A percentile compares a stretch with the other conserved stretches of the same genome.
Evolutionary conservation across 352 stramenopile species (phyloP).

Genomic region (Phytophthora parvispora): DNA sequence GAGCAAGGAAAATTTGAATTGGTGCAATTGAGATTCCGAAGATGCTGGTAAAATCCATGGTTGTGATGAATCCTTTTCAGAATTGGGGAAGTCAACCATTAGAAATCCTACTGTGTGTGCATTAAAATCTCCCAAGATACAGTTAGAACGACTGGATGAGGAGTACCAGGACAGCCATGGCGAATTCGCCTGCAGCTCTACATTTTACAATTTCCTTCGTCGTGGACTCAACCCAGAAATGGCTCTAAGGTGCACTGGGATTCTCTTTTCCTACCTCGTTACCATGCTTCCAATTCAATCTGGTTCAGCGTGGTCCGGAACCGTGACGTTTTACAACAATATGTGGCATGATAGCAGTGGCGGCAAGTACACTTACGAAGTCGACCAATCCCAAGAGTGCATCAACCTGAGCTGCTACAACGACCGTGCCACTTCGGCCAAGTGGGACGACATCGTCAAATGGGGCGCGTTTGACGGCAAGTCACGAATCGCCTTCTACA

Average conservation of each 20-base stretch:
- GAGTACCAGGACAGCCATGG: not conserved
- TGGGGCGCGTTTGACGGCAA: constrained; percentile 17
- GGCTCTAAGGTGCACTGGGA: not conserved
- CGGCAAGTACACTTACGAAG: constrained; percentile 26
- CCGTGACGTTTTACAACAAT: constrained; percentile 32
- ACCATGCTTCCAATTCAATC: not conserved
- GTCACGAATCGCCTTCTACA: constrained; percentile 41
- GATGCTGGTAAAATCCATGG: no score
- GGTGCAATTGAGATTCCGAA: no score
- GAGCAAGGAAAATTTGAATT: no score
- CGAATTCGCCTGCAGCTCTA: not conserved
- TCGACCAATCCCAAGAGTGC: constrained; percentile 28
- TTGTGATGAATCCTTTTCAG: no score
- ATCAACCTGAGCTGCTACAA: constrained; percentile 45
- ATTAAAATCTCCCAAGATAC: not conserved
- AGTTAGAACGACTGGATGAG: not conserved
- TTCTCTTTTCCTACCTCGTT: not conserved
- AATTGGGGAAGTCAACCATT: not conserved
- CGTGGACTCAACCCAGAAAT: not conserved
- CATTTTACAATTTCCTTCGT: not conserved
- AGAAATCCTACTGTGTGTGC: not conserved
- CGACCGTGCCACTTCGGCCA: constrained; percentile 27
- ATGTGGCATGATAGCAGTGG: constrained; percentile 2
- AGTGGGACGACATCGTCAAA: constrained; percentile 26
- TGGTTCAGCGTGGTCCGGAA: constrained; percentile 11